Base-by-base conservation (phyloP, 768 basidiomycete species). In the Antrodiella citrinella region DNA sequence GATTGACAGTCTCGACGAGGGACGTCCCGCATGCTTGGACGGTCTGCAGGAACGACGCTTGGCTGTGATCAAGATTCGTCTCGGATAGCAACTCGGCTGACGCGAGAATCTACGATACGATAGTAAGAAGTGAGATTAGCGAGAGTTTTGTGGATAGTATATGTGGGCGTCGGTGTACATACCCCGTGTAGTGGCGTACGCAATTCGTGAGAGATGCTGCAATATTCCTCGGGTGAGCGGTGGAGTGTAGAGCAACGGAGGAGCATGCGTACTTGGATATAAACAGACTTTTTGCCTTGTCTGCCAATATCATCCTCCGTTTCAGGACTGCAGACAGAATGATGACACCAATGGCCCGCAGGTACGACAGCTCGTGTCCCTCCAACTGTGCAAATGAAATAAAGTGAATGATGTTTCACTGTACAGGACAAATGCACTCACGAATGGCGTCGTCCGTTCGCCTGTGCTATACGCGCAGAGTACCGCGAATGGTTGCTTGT, bases 21-120 rank as follows among this genome's bases (percentile, higher is more conserved):
- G 91, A 91, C n/a, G 86, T 94, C 12, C 92, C 93, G 61, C 93
- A 96, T 4, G 91, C 92, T 64, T 93, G 88, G 1, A 96, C 89
- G 0, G 94, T 96, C 61, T 92, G 87, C 45, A 96, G 69, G 71
- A 92, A 95, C 0, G 92, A 91, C 9, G 71, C 63, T 64, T 97
- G 94, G 11, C 82, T 82, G 44, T 86, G 81, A 59, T 81, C 86
- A 25, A 97, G 70, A n/a, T 75, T 61, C 11, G 88, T 95, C 43
- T 95, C 93, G 44, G 78, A 76, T 20, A 97, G 72, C n/a, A 97
- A 70, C 59, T 97, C 94, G 10, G 91, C 91, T 2, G 92, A 89
- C 2, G 92, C 92, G 25, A 94, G 69, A 55, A 96, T 95, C 84
- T 87, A 24, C 46, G 22, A 26, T n/a, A n/a, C n/a, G n/a, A n/a